Evolutionary conservation across 306 rosid species (phyloP), one percentile per base, ranked within the genome.

Genomic region (Fagus sylvatica): DNA sequence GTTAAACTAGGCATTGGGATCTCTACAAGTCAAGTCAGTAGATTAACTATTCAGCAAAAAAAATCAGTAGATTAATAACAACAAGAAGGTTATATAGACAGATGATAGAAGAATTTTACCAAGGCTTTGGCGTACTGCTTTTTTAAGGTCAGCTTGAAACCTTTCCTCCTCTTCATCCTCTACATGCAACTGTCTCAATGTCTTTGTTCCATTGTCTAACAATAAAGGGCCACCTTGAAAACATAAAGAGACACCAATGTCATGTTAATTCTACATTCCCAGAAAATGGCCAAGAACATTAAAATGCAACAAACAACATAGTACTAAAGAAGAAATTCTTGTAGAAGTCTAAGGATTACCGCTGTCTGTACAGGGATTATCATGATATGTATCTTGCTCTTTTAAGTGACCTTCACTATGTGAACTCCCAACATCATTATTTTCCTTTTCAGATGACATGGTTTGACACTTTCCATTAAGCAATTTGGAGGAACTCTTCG

Each of bases 71-170:
- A 37, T 62, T 13, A 41, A 66, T 66, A 53, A 61, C 8, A 53
- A 73, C 60, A 53, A 72, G 46, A 60, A 37, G 22, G 17, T 53
- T 46, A 40, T 33, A 51, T 36, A 36, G 32, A 57, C 53, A 74
- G 64, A 48, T 65, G 51, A 37, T 10, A 76, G 42, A 69, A 57
- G 60, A 71, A 59, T 36, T 69, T 83, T 89, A 96, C 99, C 99
- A 69, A 93, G 94, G 87, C 99, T 96, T 87, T 93, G 93, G 81
- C 84, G 92, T 78, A 89, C 91, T 5, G 99, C 99, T 81, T 76
- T 89, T 82, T 91, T 80, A 76, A 96, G 88, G 75, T 96, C 99
- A 68, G 97, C 99, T 88, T 91, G 98, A 78, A 93, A 96, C 84
- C 93, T 86, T 86, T 96, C 91, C 84, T 96, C 99, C 73, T 91